These are phyloP conservation scores for Xylaria digitata DNA, from an alignment of 2,329 filamentous ascomycete genomes.

Conservation along the genomic window DNA sequence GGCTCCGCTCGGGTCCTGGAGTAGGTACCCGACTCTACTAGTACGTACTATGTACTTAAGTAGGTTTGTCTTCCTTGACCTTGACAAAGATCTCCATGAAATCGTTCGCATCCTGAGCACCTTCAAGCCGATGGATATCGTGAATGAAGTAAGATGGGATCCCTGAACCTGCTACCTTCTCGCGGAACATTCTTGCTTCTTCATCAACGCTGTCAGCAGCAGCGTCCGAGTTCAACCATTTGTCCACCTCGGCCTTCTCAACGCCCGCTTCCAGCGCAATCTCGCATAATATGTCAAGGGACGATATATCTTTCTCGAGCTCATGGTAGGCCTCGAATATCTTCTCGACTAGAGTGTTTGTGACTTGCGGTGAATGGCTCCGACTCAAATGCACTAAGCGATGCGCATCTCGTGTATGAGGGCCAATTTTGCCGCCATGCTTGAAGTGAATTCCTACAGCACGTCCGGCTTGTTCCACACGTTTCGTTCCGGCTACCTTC, in stretches of 20 bases:
- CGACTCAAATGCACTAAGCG: slow-evolving; percentile 47
- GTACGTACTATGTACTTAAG: no score
- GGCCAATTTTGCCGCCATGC: slow-evolving; percentile 50
- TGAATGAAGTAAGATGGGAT: slow-evolving; percentile 31
- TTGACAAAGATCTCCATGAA: slow-evolving; percentile 22
- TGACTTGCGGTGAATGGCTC: slow-evolving; percentile 18
- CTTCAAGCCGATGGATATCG: slow-evolving; percentile 20
- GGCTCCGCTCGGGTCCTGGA: no score
- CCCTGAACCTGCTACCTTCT: slow-evolving; percentile 17
- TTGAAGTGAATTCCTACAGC: slow-evolving; percentile 52
- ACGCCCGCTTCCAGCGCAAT: slow-evolving; percentile 30
- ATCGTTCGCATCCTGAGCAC: slow-evolving; percentile 27
- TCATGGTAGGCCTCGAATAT: slow-evolving; percentile 35
- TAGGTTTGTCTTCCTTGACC: background rate
- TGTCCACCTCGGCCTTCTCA: slow-evolving; percentile 24
- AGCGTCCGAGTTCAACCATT: slow-evolving; percentile 28
- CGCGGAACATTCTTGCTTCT: slow-evolving; percentile 26
- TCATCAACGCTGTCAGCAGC: slow-evolving; percentile 32
- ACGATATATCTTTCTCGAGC: slow-evolving; percentile 34
- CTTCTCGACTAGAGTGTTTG: slow-evolving; percentile 22
- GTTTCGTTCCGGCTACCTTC: slow-evolving; percentile 31
- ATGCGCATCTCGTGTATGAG: slow-evolving; percentile 51
- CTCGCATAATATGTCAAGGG: slow-evolving; percentile 23
- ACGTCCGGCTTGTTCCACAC: slow-evolving; percentile 47
- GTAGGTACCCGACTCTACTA: background rate